Evolutionary conservation across 2,329 filamentous ascomycete species (phyloP), one percentile per base, ranked within the genome.

Genomic region (Fusarium metavorans): DNA sequence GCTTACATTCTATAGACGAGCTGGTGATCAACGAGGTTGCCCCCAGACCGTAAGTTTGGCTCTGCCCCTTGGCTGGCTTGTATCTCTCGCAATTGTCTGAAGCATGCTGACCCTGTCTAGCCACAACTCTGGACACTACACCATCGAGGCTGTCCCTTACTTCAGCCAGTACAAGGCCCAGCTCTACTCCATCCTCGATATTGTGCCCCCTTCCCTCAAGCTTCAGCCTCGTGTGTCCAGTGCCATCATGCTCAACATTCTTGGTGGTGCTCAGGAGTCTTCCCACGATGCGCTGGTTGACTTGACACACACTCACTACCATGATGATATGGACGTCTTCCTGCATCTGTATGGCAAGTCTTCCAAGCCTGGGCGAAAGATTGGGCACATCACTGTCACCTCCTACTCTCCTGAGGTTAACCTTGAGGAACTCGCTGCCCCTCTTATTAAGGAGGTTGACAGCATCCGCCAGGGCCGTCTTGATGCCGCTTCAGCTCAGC

Each of bases 81-180:
- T 16, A 45, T 5, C 20, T 5, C 13, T 45, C 16, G 37, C 16
- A 45, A 45, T 25, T 45, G 43, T 16, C 6, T 34, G 37, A 37
- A 43, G 90, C 91, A 60, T 71, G 58, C 71, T 66, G 34, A 64
- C 64, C 5, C 20, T 58, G 3, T 41, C 18, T 41, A 63, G 60
- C 37, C 95, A 98, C 84, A 98, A 98, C 85, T 97, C 94, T 0
- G 97, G 97, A 1, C 97, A 98, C 84, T 96, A 95, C 84, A 97
- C 94, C 4, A 98, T 98, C 74, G 96, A 99, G 85, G 94, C 94
- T 5, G 94, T 97, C 58, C 92, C 92, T 0, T 90, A 96, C 70
- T 88, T 92, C 85, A 98, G 95, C 1, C 97, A 99, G 83, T 99
- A 94, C 84, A 95, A 97, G 81, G 93, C 95, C 2, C 95, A 99